Conservation (phyloP, 1,139 yeast species). For the Debaryomycetaceae sp. region DNA sequence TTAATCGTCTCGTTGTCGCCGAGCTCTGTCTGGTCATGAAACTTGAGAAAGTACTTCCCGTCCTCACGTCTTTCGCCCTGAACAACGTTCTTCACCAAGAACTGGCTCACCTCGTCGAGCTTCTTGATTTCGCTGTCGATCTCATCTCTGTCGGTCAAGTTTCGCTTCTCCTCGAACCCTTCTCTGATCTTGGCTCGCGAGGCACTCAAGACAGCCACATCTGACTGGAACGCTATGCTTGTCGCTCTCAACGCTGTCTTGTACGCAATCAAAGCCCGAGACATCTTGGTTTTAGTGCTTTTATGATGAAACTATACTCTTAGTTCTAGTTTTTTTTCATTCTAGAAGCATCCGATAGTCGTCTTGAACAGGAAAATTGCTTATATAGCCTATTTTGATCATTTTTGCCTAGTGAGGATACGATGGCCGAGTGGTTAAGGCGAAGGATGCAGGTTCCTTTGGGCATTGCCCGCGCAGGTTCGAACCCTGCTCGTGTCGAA, state of each 20-base stretch:
- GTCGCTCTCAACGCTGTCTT: conserved; percentile 72
- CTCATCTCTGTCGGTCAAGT: conserved; percentile 29
- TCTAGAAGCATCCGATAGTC: background rate
- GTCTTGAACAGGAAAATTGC: background rate
- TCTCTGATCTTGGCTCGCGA: conserved; percentile 64
- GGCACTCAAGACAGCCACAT: conserved; percentile 50
- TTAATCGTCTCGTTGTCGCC: conserved; percentile 76
- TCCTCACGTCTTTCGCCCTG: conserved; percentile 65
- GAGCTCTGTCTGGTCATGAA: conserved; percentile 79
- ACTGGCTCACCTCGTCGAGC: conserved; percentile 64
- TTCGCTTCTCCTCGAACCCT: conserved; percentile 46
- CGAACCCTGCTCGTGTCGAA: conserved; percentile 54
- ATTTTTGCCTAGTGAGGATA: conserved; percentile 18
- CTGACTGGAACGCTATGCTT: conserved; percentile 59
- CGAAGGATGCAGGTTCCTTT: conserved; percentile 53
- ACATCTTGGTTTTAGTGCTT: conserved; percentile 2
- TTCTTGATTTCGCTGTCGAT: conserved; percentile 54
- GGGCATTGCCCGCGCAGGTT: conserved; percentile 56
- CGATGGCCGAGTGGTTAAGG: conserved; percentile 58
- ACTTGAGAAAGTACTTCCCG: conserved; percentile 53
- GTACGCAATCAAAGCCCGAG: conserved; percentile 52
- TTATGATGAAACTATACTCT: background rate
- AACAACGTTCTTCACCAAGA: conserved; percentile 71
- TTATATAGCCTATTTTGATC: background rate
- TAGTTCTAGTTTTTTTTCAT: background rate